Conservation (phyloP, 352 stramenopile species). For the Globisporangium canariense region DNA sequence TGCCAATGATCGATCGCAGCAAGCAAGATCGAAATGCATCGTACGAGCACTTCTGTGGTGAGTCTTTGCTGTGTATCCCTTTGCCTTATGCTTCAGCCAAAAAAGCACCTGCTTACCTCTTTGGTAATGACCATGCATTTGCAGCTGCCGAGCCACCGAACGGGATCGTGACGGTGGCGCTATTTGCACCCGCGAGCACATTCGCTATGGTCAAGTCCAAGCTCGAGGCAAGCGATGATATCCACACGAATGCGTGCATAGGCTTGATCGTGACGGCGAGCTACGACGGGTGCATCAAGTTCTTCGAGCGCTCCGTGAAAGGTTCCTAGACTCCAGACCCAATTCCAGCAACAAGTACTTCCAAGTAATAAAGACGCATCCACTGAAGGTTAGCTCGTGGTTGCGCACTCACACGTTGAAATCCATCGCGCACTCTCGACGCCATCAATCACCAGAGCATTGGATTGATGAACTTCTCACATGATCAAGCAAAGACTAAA, state of each 20-base stretch:
- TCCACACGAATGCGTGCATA: conserved; percentile 67
- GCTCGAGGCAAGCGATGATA: conserved; percentile 54
- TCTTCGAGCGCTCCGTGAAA: conserved; percentile 57
- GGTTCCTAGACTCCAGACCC: neutral
- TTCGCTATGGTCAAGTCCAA: conserved; percentile 80
- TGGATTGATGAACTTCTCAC: neutral
- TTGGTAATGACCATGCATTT: neutral
- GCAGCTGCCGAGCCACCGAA: conserved; percentile 61
- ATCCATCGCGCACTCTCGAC: neutral
- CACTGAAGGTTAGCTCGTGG: neutral
- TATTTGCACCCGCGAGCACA: conserved; percentile 78
- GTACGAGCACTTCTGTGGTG: conserved; percentile 80
- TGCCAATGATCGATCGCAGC: conserved; percentile 56
- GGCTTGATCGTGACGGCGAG: conserved; percentile 78
- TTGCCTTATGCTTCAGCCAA: neutral
- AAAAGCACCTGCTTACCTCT: neutral
- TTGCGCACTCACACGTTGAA: no score
- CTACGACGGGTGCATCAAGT: conserved; percentile 85
- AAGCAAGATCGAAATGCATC: conserved; percentile 80
- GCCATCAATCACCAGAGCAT: neutral
- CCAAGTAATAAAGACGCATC: neutral
- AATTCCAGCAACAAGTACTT: neutral
- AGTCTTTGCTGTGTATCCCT: neutral
- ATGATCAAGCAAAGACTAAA: neutral
- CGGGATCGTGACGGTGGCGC: conserved; percentile 74